Percentiles rank a stretch among this genome's conserved stretches.
phyloP scores from a whole-genome alignment of 805 yeast species.

The Sugiyamaella lignohabitans region DNA sequence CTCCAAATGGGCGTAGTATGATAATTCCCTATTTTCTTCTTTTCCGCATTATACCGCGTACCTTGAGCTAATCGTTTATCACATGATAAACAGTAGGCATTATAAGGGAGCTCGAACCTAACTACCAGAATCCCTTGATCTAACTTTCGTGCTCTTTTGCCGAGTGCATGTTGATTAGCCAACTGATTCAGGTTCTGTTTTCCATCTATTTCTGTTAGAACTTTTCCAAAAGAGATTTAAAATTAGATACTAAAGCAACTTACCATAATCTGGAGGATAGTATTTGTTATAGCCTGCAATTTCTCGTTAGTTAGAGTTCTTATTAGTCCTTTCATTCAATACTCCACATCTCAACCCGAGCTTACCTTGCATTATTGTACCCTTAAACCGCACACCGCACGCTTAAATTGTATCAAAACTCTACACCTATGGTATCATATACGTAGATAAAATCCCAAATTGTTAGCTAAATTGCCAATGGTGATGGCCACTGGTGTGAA shows the following conservation, averaged over 20 bases:
- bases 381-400: background rate
- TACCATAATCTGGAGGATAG: constrained; percentile 32
- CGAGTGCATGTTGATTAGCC: constrained; percentile 26
- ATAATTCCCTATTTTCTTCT: constrained; percentile 26
- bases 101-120: constrained; percentile 30
- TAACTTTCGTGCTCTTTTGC: constrained; percentile 24
- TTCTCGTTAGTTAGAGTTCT: too few relatives aligned
- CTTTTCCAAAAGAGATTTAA: background rate
- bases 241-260: too few relatives aligned
- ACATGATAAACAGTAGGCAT: constrained; percentile 26
- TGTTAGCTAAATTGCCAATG: too few relatives aligned
- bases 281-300: constrained; percentile 27
- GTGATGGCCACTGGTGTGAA: too few relatives aligned
- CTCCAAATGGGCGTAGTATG: constrained; percentile 27
- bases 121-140: constrained; percentile 25
- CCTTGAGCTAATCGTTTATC: constrained; percentile 26
- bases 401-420: too few relatives aligned
- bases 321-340: too few relatives aligned
- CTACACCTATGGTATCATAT: too few relatives aligned
- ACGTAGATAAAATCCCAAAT: too few relatives aligned
- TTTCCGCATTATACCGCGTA: constrained; percentile 30
- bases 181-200: constrained; percentile 25
- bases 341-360: too few relatives aligned
- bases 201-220: constrained; percentile 22
- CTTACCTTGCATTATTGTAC: background rate